Base-by-base conservation (phyloP, 257 asterid genomes). In the Lycium ferocissimum region DNA sequence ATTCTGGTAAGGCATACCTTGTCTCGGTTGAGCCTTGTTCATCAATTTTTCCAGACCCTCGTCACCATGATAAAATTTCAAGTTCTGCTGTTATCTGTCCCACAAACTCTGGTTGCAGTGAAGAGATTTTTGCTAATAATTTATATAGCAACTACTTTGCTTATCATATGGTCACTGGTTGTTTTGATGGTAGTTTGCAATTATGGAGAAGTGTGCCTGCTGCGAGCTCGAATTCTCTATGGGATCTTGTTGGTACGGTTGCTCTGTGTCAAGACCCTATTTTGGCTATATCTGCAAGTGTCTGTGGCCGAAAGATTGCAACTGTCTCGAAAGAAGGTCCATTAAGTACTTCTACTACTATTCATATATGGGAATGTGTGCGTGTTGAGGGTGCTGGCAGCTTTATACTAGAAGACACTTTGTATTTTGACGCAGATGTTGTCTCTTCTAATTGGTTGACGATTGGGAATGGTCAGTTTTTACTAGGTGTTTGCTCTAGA, bases 221-320 rank as follows among this genome's bases (percentile, higher is more conserved):
- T 89, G 89, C 84, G 82, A 90, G 87, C 87, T 83, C 91, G 57
- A 82, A 82, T 87, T 83, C 92, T 76, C 84, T 87, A 65, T 97
- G 99, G 99, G 88, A 71, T 85, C 97, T 97, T 87, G 96, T 95
- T 89, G 99, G 98, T 63, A 81, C 83, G 85, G 95, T 94, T 89
- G 84, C 89, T 86, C 87, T 92, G 53, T 91, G 88, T 86, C 89
- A 89, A 72, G 95, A 93, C 62, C 94, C 98, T 85, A 83, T 92
- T 83, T 62, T 71, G 85, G 89, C 88, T 69, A 83, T 94, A 85
- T 90, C 97, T 84, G 87, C 92, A 67, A 93, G 97, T 85, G 86
- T 90, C 76, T 95, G 94, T 89, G 93, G 95, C 84, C 88, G 86
- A 86, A 95, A 92, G 91, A 87, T 97, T 88, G 98, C 97, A 80